These are phyloP conservation scores for Salvia sclarea DNA, from an alignment of 305 asterid species.

Conservation along the genomic window DNA sequence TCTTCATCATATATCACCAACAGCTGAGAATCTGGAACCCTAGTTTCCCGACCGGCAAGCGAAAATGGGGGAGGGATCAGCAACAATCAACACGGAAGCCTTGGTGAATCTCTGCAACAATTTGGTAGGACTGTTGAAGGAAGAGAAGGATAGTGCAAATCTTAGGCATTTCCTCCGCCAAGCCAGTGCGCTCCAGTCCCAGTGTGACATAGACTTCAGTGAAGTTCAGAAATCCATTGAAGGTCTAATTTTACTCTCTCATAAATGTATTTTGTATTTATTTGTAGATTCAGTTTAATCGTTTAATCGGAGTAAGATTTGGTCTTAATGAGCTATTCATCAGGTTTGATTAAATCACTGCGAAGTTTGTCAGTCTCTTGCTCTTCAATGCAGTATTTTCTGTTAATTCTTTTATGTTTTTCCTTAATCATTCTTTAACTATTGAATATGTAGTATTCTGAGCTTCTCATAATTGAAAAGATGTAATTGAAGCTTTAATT, in stretches of 20 bases:
- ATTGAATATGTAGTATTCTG: background rate
- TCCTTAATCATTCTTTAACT: background rate
- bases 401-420: background rate
- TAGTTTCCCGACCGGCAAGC: constrained; percentile 1
- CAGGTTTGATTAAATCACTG: background rate
- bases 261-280: background rate
- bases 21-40: constrained; percentile 5
- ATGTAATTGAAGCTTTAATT: background rate
- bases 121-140: constrained; percentile 44
- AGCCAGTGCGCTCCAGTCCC: constrained; percentile 46
- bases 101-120: constrained; percentile 43
- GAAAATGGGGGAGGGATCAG: constrained; percentile 31
- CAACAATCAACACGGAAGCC: constrained; percentile 41
- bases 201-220: constrained; percentile 41
- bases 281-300: background rate
- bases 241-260: constrained; percentile 36
- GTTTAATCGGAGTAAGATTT: background rate
- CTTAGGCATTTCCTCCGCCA: constrained; percentile 49
- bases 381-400: background rate
- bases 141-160: constrained; percentile 39
- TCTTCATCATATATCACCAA: background rate
- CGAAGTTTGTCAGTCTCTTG: background rate
- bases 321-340: background rate
- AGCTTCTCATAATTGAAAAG: constrained; percentile 7
- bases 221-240: constrained; percentile 38